Conservation (phyloP, 208 protist species). For the Crithidia acanthocephali region DNA sequence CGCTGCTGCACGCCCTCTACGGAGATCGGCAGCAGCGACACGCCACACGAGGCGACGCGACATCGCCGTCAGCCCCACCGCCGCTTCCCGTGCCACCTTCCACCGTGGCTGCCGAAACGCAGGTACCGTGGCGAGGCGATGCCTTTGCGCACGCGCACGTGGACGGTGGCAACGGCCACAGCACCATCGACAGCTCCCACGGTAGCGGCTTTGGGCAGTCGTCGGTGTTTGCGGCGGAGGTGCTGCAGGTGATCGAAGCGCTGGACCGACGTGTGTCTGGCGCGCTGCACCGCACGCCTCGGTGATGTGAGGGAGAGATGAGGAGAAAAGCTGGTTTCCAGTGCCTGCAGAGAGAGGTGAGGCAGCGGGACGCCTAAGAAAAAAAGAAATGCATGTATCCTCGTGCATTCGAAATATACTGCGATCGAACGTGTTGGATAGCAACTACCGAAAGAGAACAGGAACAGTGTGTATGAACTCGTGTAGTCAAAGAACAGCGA, state of each 20-base stretch:
- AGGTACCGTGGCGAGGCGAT: background rate
- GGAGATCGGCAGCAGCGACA: background rate
- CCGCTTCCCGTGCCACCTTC: conserved; percentile 1
- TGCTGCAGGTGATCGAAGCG: conserved; percentile 82
- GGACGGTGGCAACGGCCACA: background rate
- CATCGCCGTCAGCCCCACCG: background rate
- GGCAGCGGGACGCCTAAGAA: no score
- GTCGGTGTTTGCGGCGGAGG: conserved; percentile 64
- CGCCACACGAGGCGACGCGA: background rate
- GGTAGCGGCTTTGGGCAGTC: conserved; percentile 15
- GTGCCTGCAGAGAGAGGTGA: no score
- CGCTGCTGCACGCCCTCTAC: conserved; percentile 9
- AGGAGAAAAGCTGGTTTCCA: no score
- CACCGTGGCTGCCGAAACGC: no score
- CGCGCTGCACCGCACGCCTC: conserved; percentile 51
- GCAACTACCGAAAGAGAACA: no score
- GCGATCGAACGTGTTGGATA: no score
- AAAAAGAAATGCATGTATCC: no score
- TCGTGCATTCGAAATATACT: no score
- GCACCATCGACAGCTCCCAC: background rate
- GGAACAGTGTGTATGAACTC: no score
- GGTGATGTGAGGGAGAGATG: background rate
- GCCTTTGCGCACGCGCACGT: background rate
- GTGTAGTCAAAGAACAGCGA: no score
- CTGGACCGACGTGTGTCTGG: conserved; percentile 77